Evolutionary conservation across 108 stramenopile genomes (phyloP), one percentile per base, ranked within the genome.

Genomic region (Stephanodiscus minutulus): DNA sequence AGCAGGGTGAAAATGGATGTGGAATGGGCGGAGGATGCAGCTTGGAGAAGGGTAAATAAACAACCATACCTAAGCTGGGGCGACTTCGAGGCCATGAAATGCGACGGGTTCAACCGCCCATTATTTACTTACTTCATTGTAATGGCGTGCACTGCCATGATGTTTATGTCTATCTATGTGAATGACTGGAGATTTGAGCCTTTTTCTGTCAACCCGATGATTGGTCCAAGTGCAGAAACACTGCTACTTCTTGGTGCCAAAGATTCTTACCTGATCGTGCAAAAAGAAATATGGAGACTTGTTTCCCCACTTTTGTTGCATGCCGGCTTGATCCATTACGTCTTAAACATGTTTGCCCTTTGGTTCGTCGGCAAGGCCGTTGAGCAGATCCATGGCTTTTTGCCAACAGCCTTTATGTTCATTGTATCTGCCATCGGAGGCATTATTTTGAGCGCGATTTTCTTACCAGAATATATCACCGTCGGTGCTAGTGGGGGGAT

Each of bases 401-500:
- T 83, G 35, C 83, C 85, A 1, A 86, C 88, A 10, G 74, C 84
- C n/a, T 77, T 91, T 17, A 64, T 84, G 0, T 94, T 94, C 58
- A 73, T 87, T 15, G 63, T 91, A 46, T 85, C 91, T 12, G 93
- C 93, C 7, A 75, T 97, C 12, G 92, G 93, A 15, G 96, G 97
- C 3, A 90, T 83, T 17, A 88, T 98, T 66, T 68, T 96, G 41
- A 90, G 88, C 47, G 95, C 95, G 27, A 82, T 97, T 18, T 96
- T 96, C 72, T 77, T 97, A 47, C 97, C 97, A 18, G 74, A 87
- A 58, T 93, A 89, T 49, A 93, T 97, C 46, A 86, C 91, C 5
- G 97, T 98, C 2, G 97, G 97, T 54, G 95, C 96, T 8, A 80
- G 76, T 49, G 97, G 97, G 50, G 97, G 96, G 12, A 96, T 97